Conservation (phyloP, 257 asterid genomes). For the Leptodermis oblonga region DNA sequence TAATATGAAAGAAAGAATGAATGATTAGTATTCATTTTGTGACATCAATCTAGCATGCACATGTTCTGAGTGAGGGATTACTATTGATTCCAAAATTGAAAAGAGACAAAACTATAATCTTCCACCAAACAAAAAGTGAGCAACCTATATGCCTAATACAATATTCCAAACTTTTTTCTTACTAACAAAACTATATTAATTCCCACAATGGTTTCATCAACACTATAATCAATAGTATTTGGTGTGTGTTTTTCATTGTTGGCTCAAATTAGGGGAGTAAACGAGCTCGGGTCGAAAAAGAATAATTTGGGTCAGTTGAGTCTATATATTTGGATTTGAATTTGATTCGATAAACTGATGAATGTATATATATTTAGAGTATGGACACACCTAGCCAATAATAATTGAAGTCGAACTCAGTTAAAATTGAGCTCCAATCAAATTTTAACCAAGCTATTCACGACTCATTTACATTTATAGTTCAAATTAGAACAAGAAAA, state of each 20-base stretch:
- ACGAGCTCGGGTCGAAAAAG: too few species aligned
- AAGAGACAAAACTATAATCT: slow-evolving; percentile 42
- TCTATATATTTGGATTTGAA: too few species aligned
- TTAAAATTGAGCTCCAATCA: too few species aligned
- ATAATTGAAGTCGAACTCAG: too few species aligned
- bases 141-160: slow-evolving; percentile 12
- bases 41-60: slow-evolving; percentile 18
- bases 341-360: too few species aligned
- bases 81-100: slow-evolving; percentile 2
- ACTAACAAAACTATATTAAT: background rate
- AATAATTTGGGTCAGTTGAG: too few species aligned
- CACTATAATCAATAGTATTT: background rate
- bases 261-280: too few species aligned
- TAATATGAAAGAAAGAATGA: background rate
- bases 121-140: slow-evolving; percentile 28
- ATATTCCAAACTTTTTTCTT: slow-evolving; percentile 22
- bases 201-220: background rate
- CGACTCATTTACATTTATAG: too few species aligned
- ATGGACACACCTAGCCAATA: too few species aligned
- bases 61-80: background rate
- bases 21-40: slow-evolving; percentile 24
- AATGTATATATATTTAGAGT: too few species aligned
- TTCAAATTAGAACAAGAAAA: background rate
- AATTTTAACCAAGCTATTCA: too few species aligned
- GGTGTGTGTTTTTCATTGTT: background rate